Base-by-base conservation (phyloP, 306 rosid species). In the Castanea sativa region DNA sequence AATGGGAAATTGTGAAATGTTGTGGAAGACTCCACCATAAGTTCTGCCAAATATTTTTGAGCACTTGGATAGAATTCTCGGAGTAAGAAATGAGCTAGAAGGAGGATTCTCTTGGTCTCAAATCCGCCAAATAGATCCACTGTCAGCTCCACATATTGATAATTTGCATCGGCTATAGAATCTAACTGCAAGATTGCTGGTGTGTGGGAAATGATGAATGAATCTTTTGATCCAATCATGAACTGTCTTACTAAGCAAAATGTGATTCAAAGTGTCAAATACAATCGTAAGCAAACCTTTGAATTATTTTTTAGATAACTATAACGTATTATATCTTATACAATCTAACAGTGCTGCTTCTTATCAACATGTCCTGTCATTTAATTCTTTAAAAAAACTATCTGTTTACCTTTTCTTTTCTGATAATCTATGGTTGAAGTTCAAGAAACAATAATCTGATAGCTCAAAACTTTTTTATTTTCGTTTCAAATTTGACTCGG, bases 81-180 rank as follows among this genome's bases (percentile, higher is more conserved):
- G 89, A 20, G 49, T 55, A 41, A 53, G 58, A 45, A 71, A 79
- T 11, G 73, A 70, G 35, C 5, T 79, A 1, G 35, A 6, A 45
- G 76, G 14, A 16, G 83, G 73, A n/a, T 79, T 29, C 12, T 81
- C 82, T 25, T 88, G 88, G 89, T 77, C 82, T 30, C 57, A 83
- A 10, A 49, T 86, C 33, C 75, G 16, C 6, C 69, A 11, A 30
- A 72, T 25, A 43, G 83, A 81, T 32, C 12, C 71, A 6, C 32
- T 4, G 1, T 38, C 70, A 8, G 53, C 58, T 12, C 21, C 14
- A 8, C 45, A 25, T 19, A 5, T 15, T 43, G 19, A 56, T 41
- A 49, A 45, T 32, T 10, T 49, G 4, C 75, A 43, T 57, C 43
- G 53, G 5, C 6, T 8, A 14, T 79, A 2, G 85, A 85, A 69